These are phyloP conservation scores for Colletotrichum sp. DNA, from an alignment of 2,329 filamentous ascomycete species.

Conservation along the genomic window DNA sequence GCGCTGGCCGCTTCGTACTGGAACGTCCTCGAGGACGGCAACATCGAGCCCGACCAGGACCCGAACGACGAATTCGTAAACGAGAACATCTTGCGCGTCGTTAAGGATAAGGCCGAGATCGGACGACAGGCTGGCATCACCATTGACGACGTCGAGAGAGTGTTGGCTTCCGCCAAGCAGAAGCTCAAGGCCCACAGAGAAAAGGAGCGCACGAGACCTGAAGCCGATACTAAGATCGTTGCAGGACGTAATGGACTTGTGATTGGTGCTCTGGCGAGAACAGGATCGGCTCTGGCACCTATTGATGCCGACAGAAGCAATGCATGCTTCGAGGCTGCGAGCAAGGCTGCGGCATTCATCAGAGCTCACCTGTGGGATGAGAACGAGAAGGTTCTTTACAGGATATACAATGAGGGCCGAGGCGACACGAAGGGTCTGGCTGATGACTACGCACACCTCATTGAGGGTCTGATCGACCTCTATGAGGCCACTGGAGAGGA, in stretches of 20 bases:
- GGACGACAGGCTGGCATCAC: conserved; percentile 77
- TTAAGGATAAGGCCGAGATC: conserved; percentile 70
- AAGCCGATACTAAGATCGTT: conserved; percentile 87
- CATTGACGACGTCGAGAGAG: conserved; percentile 69
- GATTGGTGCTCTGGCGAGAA: conserved; percentile 80
- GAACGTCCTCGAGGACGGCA: conserved; percentile 83
- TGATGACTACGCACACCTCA: conserved; percentile 93
- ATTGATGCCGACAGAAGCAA: conserved; percentile 62
- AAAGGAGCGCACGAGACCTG: conserved; percentile 75
- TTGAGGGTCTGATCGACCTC: conserved; percentile 81
- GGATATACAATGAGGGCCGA: conserved; percentile 73
- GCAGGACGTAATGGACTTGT: conserved; percentile 89
- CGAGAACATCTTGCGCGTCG: conserved; percentile 84
- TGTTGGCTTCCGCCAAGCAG: conserved; percentile 69
- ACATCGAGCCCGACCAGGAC: conserved; percentile 82
- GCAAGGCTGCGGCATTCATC: conserved; percentile 75
- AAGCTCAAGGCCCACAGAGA: conserved; percentile 77
- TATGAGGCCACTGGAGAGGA: conserved; percentile 84
- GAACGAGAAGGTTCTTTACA: conserved; percentile 66
- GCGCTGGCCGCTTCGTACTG: conserved; percentile 83
- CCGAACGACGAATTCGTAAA: conserved; percentile 93
- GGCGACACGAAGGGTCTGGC: conserved; percentile 78
- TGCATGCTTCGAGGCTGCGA: conserved; percentile 69
- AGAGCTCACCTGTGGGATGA: conserved; percentile 74
- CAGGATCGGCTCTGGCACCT: conserved; percentile 69